Conservation (phyloP, 805 yeast species). For the Ogataea populi-albae region DNA sequence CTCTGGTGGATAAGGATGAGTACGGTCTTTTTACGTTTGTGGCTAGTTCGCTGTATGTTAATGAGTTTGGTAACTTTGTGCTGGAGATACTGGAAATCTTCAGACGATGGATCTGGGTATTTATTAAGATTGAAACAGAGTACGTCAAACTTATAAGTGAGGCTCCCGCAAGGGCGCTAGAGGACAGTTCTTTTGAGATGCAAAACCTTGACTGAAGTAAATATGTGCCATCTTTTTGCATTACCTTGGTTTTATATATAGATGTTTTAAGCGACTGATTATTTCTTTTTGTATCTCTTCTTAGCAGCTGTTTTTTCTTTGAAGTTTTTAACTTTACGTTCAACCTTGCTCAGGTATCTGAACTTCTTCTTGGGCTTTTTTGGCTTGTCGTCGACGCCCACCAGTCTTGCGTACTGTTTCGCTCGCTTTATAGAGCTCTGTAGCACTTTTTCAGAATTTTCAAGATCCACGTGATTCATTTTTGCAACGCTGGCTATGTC, state of each 20-base stretch:
- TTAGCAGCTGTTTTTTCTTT: conserved; percentile 41
- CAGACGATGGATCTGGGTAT: conserved; percentile 89
- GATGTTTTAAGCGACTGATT: too few species aligned
- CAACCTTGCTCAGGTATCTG: conserved; percentile 79
- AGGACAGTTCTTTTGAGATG: conserved; percentile 18
- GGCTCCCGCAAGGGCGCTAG: conserved; percentile 3
- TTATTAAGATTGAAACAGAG: conserved; percentile 81
- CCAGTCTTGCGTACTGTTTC: conserved; percentile 70
- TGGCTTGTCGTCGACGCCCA: conserved; percentile 49
- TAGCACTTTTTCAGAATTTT: conserved; percentile 64
- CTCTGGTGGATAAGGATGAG: conserved; percentile 12
- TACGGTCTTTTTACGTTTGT: conserved; percentile 14
- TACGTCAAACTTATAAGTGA: conserved; percentile 33
- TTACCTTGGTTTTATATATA: too few species aligned
- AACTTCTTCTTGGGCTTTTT: conserved; percentile 64
- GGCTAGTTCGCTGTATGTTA: conserved; percentile 31
- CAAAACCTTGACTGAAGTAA: conserved; percentile 16
- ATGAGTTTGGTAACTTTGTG: conserved; percentile 61
- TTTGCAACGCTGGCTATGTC: conserved; percentile 46
- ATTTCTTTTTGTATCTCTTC: conserved; percentile 24
- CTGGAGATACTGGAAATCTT: conserved; percentile 72
- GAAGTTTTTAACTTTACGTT: conserved; percentile 55
- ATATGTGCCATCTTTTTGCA: too few species aligned
- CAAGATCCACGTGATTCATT: conserved; percentile 68
- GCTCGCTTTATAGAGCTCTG: conserved; percentile 77